Evolutionary conservation across 2,329 filamentous ascomycete genomes (phyloP), one percentile per base, ranked within the genome.

Genomic region (Saccharata proteae): DNA sequence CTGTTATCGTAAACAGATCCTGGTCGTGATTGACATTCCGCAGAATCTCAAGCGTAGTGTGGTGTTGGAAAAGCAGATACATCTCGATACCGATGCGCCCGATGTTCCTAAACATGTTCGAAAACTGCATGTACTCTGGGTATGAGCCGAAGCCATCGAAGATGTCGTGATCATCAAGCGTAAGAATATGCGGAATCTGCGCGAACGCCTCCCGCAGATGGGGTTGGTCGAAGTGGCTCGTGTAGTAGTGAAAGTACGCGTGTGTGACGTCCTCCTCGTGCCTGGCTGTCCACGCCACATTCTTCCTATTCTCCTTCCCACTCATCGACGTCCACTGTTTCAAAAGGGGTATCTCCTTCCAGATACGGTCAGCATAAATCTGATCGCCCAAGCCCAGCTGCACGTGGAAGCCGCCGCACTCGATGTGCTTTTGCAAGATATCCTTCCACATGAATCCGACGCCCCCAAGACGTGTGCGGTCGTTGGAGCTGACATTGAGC

Each of bases 361-460:
- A 98, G 41, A 98, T 61, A 19, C 90, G 69, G 55, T 98, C 90
- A 2, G 84, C 90, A 49, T 92, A 96, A 31, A 98, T 92, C 53
- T 98, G 90, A 38, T 90, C 83, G 34, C 90, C 90, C 4, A 94
- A 62, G 10, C 88, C 90, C 6, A 98, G 66, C 49, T 98, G 90
- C 5, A 83, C 78, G 48, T 98, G 90, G 55, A 96, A 98, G 1
- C 90, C 90, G 34, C 86, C 85, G 44, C 86, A 93, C 45, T 98
- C 90, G 16, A 86, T 75, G 47, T 98, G 93, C 66, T 94, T 94
- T 58, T 94, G 85, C 50, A 98, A 68, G 16, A 98, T 86, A 46
- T 98, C 90, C 49, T 94, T 96, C 90, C 90, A 98, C 88, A 98
- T 93, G 50, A 90, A 82, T 1, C 86, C 83, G 1, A 92, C 71